A percentile compares a stretch with the other conserved stretches of the same genome.
Conservation (phyloP, 805 yeast genomes). For the Lipomyces sp. region DNA sequence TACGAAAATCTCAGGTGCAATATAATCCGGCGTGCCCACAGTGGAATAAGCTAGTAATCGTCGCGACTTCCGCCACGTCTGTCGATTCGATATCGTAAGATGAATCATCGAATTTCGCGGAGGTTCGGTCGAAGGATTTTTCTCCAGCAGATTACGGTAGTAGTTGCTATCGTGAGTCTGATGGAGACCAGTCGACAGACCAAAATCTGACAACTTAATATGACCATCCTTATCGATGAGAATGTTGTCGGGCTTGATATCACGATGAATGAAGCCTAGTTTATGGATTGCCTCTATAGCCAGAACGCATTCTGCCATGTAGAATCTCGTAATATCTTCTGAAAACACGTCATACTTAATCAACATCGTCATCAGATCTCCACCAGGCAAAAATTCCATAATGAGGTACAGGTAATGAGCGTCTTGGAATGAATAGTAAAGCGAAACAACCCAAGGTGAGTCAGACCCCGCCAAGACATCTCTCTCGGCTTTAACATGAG, state of each 20-base stretch:
- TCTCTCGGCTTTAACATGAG: conserved; percentile 94
- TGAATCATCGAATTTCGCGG: conserved; percentile 84
- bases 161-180: conserved; percentile 88
- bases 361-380: conserved; percentile 92
- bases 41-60: conserved; percentile 94
- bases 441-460: conserved; percentile 86
- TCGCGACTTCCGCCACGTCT: conserved; percentile 92
- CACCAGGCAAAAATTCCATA: conserved; percentile 85
- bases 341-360: conserved; percentile 93
- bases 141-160: conserved; percentile 79
- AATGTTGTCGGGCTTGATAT: conserved; percentile 96
- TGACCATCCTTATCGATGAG: conserved; percentile 79
- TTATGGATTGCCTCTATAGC: conserved; percentile 95
- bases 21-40: conserved; percentile 95
- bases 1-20: conserved; percentile 91
- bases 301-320: conserved; percentile 94
- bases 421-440: conserved; percentile 83
- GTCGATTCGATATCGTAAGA: conserved; percentile 90
- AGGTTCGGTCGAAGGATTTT: conserved; percentile 44
- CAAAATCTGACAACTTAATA: conserved; percentile 73
- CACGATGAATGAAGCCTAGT: conserved; percentile 92
- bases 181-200: conserved; percentile 91
- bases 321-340: conserved; percentile 85
- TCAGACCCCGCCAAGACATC: conserved; percentile 91
- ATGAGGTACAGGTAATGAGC: conserved; percentile 72